These are phyloP conservation scores for Aspergillus proliferans DNA, from an alignment of 2,329 filamentous ascomycete genomes.

Conservation along the genomic window DNA sequence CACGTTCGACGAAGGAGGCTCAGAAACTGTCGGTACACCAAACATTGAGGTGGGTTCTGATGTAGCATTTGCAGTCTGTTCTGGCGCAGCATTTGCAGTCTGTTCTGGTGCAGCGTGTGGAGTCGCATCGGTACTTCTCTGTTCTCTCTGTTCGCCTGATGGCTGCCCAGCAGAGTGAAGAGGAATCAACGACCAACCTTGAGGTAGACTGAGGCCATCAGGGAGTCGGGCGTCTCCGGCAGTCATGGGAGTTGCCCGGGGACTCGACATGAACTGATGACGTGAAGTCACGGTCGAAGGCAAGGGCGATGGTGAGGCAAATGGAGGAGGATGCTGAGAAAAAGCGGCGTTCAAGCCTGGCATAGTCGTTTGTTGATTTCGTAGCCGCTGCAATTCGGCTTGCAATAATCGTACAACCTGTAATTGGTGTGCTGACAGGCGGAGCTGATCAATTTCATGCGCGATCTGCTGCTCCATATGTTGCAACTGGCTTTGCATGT, in stretches of 20 bases:
- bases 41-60: conserved; percentile 1
- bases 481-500: conserved; percentile 55
- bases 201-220: conserved; percentile 46
- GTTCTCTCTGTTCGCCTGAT: conserved; percentile 1
- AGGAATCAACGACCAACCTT: conserved; percentile 40
- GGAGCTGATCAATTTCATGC: conserved; percentile 59
- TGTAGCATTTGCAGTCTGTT: conserved; percentile 2
- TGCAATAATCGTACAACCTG: conserved; percentile 62
- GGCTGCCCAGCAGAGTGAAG: conserved; percentile 17
- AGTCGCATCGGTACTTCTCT: neutral
- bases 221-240: conserved; percentile 45
- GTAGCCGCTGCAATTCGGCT: conserved; percentile 60
- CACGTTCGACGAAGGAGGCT: neutral
- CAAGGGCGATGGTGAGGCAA: conserved; percentile 13
- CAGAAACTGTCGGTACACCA: neutral
- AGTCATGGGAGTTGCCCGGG: conserved; percentile 26
- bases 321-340: conserved; percentile 5
- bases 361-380: conserved; percentile 40
- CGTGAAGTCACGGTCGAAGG: conserved; percentile 16
- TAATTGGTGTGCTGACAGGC: conserved; percentile 61
- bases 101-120: neutral
- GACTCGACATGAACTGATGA: conserved; percentile 25
- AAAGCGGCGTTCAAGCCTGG: conserved; percentile 3
- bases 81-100: neutral
- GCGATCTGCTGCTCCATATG: conserved; percentile 64